Evolutionary conservation across 768 basidiomycete genomes (phyloP).

Genomic region (Ephemerocybe angulata): DNA sequence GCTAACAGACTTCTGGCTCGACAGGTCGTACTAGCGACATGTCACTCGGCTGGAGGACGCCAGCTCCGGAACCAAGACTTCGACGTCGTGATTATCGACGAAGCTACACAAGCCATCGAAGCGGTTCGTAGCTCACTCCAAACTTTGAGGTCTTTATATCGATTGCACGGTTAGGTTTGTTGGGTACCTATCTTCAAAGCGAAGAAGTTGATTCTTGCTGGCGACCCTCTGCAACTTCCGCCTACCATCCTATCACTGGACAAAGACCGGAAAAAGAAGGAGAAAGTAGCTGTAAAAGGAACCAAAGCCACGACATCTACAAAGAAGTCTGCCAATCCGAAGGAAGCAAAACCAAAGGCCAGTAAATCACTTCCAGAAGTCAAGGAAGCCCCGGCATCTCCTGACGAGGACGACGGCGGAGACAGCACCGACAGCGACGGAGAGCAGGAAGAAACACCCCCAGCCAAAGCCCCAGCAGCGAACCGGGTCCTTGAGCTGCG

Average conservation of each 20-base stretch:
- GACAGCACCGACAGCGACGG: slow-evolving; percentile 7
- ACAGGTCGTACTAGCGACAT: slow-evolving; percentile 87
- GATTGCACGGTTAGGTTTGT: slow-evolving; percentile 82
- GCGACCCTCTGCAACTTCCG: slow-evolving; percentile 94
- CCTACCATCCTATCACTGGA: slow-evolving; percentile 82
- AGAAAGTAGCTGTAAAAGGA: slow-evolving; percentile 9
- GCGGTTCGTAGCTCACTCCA: slow-evolving; percentile 51
- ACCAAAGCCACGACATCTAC: neutral
- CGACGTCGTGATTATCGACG: slow-evolving; percentile 94
- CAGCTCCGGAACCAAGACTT: slow-evolving; percentile 77
- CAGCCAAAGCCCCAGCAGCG: slow-evolving; percentile 6
- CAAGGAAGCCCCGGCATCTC: neutral
- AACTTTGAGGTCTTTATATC: no score
- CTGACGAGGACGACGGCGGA: slow-evolving; percentile 10
- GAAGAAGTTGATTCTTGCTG: slow-evolving; percentile 85
- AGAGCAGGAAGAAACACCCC: slow-evolving; percentile 1
- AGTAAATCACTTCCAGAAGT: neutral
- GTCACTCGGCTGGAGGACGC: slow-evolving; percentile 86
- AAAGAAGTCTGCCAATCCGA: slow-evolving; percentile 3
- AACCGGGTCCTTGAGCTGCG: slow-evolving; percentile 27
- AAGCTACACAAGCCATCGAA: slow-evolving; percentile 95
- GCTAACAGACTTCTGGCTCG: neutral
- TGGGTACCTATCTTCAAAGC: slow-evolving; percentile 96
- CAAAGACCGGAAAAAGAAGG: slow-evolving; percentile 25
- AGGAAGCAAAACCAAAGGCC: neutral